Base-by-base conservation (phyloP, 2,329 filamentous ascomycete species). In the Ceratocystiopsis sp. region DNA sequence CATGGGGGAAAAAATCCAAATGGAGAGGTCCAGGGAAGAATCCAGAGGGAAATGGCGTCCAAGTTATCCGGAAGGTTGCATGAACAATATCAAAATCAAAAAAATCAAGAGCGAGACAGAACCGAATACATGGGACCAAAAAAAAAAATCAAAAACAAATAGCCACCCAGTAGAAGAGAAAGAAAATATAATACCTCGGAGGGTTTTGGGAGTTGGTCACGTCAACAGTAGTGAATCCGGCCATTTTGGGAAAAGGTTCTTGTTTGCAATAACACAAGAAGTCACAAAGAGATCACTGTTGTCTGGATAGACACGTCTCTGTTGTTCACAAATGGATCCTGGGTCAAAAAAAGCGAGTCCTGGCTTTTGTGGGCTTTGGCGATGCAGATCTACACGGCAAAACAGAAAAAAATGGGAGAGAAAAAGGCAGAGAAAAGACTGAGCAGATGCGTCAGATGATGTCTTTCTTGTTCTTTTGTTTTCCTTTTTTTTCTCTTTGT, bases 191-290 rank as follows among this genome's bases (percentile, higher is more conserved):
- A 64, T 76, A 76, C 72, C 72, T 76, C 64, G 69, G 65, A 57
- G 73, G 67, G 55, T 68, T 70, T 57, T 71, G 66, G 61, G 71
- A 68, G 61, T 75, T 69, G 59, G 73, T 69, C 61, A 73, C 66
- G 57, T 73, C 69, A 60, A 66, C 56, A 54, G 65, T 63, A 54
- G 63, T 70, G 64, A 64, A 72, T 60, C 64, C 64, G 57, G 69
- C 62, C 69, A 74, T 73, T 39, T 39, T 35, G 29, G 16, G 37
- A 42, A 34, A 35, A 44, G 29, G 12, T 43, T 35, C 38, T 41
- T 8, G 35, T 15, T 21, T 19, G 18, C 3, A 21, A 21, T 21
- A 21, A 21, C 21, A 21, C 21, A 21, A 21, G 21, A 21, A 4
- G 8, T n/a, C n/a, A n/a, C 35, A 8, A 37, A 37, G 14, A 16